Conservation (phyloP, 176 grass and related monocot genomes). For the Cenchrus fungigraminus region DNA sequence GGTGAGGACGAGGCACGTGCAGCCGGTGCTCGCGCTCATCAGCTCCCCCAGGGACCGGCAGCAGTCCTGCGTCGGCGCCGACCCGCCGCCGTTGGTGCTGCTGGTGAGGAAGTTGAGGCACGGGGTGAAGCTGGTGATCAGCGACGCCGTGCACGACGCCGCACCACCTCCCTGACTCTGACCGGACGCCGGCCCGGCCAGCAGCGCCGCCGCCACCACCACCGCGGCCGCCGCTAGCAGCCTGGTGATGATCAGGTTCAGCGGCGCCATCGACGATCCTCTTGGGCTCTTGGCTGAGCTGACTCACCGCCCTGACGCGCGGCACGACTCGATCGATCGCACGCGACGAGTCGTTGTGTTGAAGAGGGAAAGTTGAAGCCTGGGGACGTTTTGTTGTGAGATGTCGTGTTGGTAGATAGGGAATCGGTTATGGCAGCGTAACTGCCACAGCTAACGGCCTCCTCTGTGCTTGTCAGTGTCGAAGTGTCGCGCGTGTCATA, state of each 20-base stretch:
- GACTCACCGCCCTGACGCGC: neutral
- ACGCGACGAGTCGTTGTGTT: no score
- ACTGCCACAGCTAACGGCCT: conserved; percentile 42
- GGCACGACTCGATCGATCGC: no score
- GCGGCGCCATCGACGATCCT: neutral
- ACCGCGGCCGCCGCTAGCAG: neutral
- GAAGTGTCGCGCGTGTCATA: neutral
- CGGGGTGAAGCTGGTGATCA: conserved; percentile 78
- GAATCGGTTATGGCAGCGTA: conserved; percentile 41
- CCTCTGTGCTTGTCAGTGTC: neutral
- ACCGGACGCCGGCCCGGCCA: conserved; percentile 9
- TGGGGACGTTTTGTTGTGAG: neutral
- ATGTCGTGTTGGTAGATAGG: conserved; percentile 25
- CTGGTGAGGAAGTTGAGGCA: conserved; percentile 77
- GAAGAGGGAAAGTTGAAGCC: neutral
- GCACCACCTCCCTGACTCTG: conserved; percentile 32
- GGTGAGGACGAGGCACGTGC: conserved; percentile 75
- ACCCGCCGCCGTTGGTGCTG: conserved; percentile 43
- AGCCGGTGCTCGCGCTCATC: conserved; percentile 54
- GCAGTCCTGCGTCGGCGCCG: conserved; percentile 65
- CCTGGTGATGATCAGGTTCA: neutral
- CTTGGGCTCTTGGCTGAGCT: neutral
- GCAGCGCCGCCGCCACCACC: neutral
- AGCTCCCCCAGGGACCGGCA: conserved; percentile 56
- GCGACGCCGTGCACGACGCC: conserved; percentile 59